Evolutionary conservation across 2,329 filamentous ascomycete genomes (phyloP), one percentile per base, ranked within the genome.

Genomic region (Apiospora malaysiana): DNA sequence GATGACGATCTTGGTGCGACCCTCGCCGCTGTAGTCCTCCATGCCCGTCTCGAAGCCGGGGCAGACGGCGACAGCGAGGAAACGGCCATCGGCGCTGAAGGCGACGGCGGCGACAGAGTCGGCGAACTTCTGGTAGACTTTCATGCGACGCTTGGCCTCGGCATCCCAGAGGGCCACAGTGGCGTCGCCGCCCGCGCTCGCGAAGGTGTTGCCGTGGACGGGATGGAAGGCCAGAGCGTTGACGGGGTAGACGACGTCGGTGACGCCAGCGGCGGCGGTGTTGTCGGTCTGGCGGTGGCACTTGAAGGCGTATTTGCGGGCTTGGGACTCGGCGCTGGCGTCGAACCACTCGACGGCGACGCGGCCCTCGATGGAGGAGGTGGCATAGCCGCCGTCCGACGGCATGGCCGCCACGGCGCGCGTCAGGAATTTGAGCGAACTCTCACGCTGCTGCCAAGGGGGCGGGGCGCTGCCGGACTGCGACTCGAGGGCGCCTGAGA

Each of bases 291-390:
- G 94, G 5, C 96, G 90, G 82, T 99, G 96, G 82, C 96, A 99
- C 82, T 99, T 99, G 89, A 99, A 99, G 18, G 96, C 96, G 81
- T 98, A 99, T 82, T 98, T 98, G 75, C 95, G 90, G 49, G 93
- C 92, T 83, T 98, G 95, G 4, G 93, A 95, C 81, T 95, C 93
- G 56, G 90, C 86, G 6, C 91, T 93, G 21, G 96, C 93, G 79
- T 98, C 96, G 80, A 99, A 98, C 94, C 95, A 98, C 82, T 99
- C 96, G 0, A 99, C 96, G 0, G 95, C 95, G 1, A 99, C 94
- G 76, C 96, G 91, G 5, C 96, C 96, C 80, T 99, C 96, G 77
- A 99, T 99, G 77, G 92, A 95, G 71, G 90, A 94, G 1, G 93
- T 95, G 12, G 95, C 95, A 80, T 98, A 99, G 6, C 96, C 96